Evolutionary conservation across 345 rosid species (phyloP).

Genomic region (Camelina sativa): DNA sequence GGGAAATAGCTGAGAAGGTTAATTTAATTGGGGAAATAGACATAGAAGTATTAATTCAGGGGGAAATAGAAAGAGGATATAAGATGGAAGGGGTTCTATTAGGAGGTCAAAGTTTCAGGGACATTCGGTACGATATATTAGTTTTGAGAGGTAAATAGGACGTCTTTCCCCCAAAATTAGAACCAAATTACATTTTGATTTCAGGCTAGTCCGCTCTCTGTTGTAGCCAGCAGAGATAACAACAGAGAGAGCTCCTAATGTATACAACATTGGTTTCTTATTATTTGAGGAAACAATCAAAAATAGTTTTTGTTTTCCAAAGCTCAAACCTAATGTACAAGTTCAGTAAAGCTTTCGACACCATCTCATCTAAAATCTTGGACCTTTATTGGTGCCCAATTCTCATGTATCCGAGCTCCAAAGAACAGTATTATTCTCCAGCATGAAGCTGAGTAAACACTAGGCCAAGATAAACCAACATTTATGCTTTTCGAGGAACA

Average conservation of each 20-base stretch:
- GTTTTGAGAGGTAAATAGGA: no score
- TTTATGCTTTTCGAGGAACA: conserved; percentile 37
- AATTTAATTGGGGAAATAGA: no score
- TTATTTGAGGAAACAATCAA: conserved; percentile 20
- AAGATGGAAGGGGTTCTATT: no score
- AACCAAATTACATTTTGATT: background rate
- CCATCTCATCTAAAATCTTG: conserved; percentile 36
- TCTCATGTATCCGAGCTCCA: conserved; percentile 32
- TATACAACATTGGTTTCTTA: conserved; percentile 34
- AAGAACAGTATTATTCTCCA: conserved; percentile 34
- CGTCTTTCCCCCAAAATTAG: no score
- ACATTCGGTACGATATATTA: no score
- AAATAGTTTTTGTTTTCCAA: conserved; percentile 27
- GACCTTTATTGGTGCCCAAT: conserved; percentile 23
- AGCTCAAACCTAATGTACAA: conserved; percentile 42
- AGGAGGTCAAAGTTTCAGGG: no score
- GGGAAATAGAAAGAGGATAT: no score
- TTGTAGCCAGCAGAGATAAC: background rate
- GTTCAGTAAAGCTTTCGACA: conserved; percentile 40
- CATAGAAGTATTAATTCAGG: no score
- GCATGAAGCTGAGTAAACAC: conserved; percentile 32
- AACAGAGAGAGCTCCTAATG: background rate
- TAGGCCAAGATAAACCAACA: conserved; percentile 33
- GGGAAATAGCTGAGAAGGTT: no score
- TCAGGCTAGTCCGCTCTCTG: no score